phyloP scores from a whole-genome alignment of 2,329 filamentous ascomycete genomes.

The Ophiostoma tasmaniense region DNA sequence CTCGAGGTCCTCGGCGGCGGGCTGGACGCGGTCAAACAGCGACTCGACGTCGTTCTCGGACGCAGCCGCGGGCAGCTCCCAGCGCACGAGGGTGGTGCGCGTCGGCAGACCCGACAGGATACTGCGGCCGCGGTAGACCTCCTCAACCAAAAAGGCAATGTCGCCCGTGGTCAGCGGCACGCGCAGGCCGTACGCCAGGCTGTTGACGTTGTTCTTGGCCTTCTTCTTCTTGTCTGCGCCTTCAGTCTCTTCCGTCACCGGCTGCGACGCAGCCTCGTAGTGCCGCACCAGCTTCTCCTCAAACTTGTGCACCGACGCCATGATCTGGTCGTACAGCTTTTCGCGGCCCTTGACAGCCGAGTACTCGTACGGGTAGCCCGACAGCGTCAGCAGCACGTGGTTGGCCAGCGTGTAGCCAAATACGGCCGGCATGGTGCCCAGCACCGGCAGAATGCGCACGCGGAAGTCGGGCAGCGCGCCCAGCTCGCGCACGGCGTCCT shows the following conservation, averaged over 20 bases:
- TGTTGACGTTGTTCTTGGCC: constrained; percentile 15
- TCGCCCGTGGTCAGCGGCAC: constrained; percentile 71
- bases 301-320: constrained; percentile 63
- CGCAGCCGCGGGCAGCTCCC: constrained; percentile 39
- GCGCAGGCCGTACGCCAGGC: constrained; percentile 61
- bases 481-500: constrained; percentile 64
- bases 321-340: constrained; percentile 83
- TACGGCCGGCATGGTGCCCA: constrained; percentile 95
- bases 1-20: constrained; percentile 27
- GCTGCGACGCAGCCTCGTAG: constrained; percentile 1
- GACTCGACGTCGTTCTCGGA: constrained; percentile 4
- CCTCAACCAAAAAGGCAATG: constrained; percentile 80
- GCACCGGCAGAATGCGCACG: constrained; percentile 85
- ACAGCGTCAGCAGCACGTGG: constrained; percentile 76
- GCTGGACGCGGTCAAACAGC: constrained; percentile 35
- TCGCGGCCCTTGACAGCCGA: constrained; percentile 71
- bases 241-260: background rate
- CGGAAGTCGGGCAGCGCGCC: constrained; percentile 87
- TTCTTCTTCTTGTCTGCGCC: background rate
- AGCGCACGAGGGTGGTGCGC: constrained; percentile 69
- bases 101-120: constrained; percentile 74
- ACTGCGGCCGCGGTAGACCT: constrained; percentile 78
- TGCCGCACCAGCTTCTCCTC: constrained; percentile 65
- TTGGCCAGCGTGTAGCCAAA: constrained; percentile 91
- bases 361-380: constrained; percentile 78